A percentile compares a stretch with the other conserved stretches of the same genome.
phyloP scores from a whole-genome alignment of 1,284 basidiomycete genomes.

The Puccinia novopanici region DNA sequence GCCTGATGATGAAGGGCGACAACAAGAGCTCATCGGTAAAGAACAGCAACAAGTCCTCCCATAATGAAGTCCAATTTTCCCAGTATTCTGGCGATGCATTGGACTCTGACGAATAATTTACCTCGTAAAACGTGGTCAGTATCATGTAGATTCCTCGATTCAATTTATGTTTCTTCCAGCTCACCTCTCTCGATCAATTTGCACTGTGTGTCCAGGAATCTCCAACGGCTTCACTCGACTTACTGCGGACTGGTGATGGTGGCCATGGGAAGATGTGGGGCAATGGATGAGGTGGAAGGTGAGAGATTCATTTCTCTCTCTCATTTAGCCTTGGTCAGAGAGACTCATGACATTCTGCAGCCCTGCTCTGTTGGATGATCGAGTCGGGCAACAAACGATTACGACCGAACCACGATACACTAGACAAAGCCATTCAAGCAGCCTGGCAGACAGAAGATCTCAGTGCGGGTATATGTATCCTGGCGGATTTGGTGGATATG shows the following conservation, averaged over 20 bases:
- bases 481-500: slow-evolving; percentile 15
- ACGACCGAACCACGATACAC: slow-evolving; percentile 26
- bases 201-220: too few species aligned
- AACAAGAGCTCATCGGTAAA: not conserved
- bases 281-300: slow-evolving; percentile 53
- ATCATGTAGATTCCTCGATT: too few species aligned
- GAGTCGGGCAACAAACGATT: slow-evolving; percentile 25
- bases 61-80: too few species aligned
- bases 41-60: not conserved
- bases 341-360: not conserved
- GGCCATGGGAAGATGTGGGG: slow-evolving; percentile 50
- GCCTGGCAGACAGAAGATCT: slow-evolving; percentile 43
- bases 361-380: slow-evolving; percentile 42
- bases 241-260: slow-evolving; percentile 53
- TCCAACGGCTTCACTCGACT: too few species aligned
- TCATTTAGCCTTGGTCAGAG: not conserved
- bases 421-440: slow-evolving; percentile 48
- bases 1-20: slow-evolving; percentile 19
- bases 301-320: not conserved
- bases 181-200: too few species aligned
- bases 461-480: not conserved
- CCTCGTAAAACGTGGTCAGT: too few species aligned
- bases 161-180: too few species aligned
- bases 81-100: too few species aligned
- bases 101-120: too few species aligned